Percentiles rank a stretch among this genome's conserved stretches.
Conservation (phyloP, 768 basidiomycete genomes). For the Agaricus blazei region DNA sequence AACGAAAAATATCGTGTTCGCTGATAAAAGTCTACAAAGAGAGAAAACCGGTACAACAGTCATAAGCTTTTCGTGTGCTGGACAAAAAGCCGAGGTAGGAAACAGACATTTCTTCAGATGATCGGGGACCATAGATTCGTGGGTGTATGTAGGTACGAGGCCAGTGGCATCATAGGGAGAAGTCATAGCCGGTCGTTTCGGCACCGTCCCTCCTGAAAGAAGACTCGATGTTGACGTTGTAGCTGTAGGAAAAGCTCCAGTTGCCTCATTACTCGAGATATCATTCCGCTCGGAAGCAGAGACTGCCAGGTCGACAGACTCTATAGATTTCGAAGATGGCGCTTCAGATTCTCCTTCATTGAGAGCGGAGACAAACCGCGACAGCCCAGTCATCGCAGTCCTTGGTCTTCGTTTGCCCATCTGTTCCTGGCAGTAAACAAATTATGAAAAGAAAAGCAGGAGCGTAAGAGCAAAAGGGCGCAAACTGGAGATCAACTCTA, state of each 20-base stretch:
- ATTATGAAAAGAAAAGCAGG: background rate
- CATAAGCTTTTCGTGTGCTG: background rate
- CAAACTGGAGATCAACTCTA: background rate
- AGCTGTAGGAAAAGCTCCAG: background rate
- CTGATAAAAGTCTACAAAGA: slow-evolving; percentile 73
- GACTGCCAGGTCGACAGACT: background rate
- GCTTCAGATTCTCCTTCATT: background rate
- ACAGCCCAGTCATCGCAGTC: slow-evolving; percentile 3
- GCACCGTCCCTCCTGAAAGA: background rate
- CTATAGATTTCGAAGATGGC: background rate
- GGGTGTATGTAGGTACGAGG: slow-evolving; percentile 67
- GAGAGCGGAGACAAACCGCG: slow-evolving; percentile 2
- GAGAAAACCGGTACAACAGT: background rate
- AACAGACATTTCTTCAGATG: slow-evolving; percentile 80
- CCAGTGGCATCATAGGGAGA: slow-evolving; percentile 62
- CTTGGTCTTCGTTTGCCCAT: slow-evolving; percentile 14
- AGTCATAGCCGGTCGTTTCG: background rate
- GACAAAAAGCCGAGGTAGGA: background rate
- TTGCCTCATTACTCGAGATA: no score
- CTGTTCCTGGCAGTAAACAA: background rate
- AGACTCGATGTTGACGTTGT: background rate
- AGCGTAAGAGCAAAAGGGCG: background rate
- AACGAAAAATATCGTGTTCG: slow-evolving; percentile 76
- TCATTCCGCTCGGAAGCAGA: no score
- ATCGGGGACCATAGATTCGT: slow-evolving; percentile 63